phyloP scores from a whole-genome alignment of 495 filamentous ascomycete genomes.

The Trichocladium antarcticum region DNA sequence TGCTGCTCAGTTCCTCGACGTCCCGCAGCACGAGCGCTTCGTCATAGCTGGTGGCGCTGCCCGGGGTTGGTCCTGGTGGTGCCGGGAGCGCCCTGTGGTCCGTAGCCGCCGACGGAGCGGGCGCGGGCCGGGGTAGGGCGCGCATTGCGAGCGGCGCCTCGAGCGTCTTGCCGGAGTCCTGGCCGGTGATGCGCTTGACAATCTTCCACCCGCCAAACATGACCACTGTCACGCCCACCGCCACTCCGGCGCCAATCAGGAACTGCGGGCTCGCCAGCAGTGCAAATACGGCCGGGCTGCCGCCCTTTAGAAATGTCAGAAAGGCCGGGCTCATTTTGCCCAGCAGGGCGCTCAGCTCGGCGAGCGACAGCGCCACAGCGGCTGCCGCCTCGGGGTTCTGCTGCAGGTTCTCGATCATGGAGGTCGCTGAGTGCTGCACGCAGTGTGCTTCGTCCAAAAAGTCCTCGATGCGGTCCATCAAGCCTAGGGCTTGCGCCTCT shows the following conservation, averaged over 20 bases:
- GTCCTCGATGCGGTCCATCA: conserved; percentile 57
- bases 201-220: conserved; percentile 96
- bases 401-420: conserved; percentile 78
- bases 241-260: conserved; percentile 80
- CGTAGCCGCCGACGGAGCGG: neutral
- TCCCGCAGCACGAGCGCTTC: conserved; percentile 40
- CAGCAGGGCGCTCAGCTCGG: conserved; percentile 73
- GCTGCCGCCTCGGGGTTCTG: conserved; percentile 88
- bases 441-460: conserved; percentile 79
- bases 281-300: conserved; percentile 73
- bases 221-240: conserved; percentile 79
- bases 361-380: conserved; percentile 83
- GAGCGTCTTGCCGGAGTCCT: conserved; percentile 33
- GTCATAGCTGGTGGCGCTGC: conserved; percentile 25
- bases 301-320: conserved; percentile 59
- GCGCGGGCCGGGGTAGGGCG: conserved; percentile 9
- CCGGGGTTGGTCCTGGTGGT: neutral
- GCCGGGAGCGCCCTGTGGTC: neutral
- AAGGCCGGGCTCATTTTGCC: conserved; percentile 78
- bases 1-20: conserved; percentile 45
- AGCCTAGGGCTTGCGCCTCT: conserved; percentile 49
- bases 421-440: conserved; percentile 67
- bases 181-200: conserved; percentile 62
- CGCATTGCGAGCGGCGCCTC: conserved; percentile 45
- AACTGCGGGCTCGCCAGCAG: conserved; percentile 87